These are phyloP conservation scores for Pyrrhoderma noxium DNA, from an alignment of 1,284 basidiomycete genomes.

Conservation along the genomic window DNA sequence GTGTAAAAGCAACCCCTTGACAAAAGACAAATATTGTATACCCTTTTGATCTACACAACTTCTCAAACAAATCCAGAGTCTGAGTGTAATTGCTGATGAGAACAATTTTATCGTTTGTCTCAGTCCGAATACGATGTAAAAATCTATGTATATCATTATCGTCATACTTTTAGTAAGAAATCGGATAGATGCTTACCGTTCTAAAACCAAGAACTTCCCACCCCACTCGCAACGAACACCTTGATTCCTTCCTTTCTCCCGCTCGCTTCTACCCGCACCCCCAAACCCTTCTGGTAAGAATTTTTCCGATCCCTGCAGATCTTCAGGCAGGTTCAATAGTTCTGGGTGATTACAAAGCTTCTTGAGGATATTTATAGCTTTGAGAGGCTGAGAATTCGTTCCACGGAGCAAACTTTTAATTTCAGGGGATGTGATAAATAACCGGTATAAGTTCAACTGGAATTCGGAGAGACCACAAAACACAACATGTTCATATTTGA, in stretches of 20 bases:
- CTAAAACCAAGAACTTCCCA: conserved; percentile 92
- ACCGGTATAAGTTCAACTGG: conserved; percentile 83
- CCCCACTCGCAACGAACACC: conserved; percentile 73
- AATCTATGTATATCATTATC: conserved; percentile 49
- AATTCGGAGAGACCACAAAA: conserved; percentile 90
- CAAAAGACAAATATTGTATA: conserved; percentile 28
- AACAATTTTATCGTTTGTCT: conserved; percentile 95
- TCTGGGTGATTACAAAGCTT: conserved; percentile 99
- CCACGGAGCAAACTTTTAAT: conserved; percentile 90
- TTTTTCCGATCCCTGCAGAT: conserved; percentile 79
- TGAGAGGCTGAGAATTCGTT: conserved; percentile 89
- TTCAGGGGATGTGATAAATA: conserved; percentile 93
- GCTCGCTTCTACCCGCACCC: conserved; percentile 27
- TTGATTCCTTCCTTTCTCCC: conserved; percentile 40
- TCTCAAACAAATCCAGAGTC: conserved; percentile 92
- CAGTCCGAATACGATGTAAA: conserved; percentile 71
- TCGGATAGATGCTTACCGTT: conserved; percentile 49
- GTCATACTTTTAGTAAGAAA: not conserved
- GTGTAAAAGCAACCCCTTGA: not conserved
- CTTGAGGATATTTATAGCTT: conserved; percentile 94
- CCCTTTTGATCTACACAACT: conserved; percentile 79
- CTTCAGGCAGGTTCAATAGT: conserved; percentile 80
- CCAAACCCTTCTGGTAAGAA: conserved; percentile 80
- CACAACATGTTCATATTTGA: conserved; percentile 99
- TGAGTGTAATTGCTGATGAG: conserved; percentile 98